Evolutionary conservation across 2,329 filamentous ascomycete genomes (phyloP), one percentile per base, ranked within the genome.

Genomic region (Aspergillus fumigatiaffinis): DNA sequence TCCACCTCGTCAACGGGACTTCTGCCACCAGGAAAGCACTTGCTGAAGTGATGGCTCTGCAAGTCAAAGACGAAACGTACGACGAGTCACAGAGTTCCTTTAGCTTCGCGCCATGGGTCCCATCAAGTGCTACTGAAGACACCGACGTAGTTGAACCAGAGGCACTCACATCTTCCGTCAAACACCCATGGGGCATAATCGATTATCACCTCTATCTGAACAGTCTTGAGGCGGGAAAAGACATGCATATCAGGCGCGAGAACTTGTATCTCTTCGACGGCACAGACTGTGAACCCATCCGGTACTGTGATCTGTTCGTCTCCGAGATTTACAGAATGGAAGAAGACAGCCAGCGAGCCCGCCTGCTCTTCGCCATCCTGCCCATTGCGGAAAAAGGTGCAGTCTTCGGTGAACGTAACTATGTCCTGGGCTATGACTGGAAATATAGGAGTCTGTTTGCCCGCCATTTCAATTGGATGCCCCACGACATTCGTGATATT

Each of bases 181-280:
- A 52, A 14, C 69, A 73, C 46, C 69, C 69, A 6, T 73, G 68
- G 69, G 61, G 64, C 9, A 60, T 71, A 14, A 54, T 72, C 8
- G 71, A 73, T 55, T 73, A 71, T 28, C 63, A 72, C 20, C 52
- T 74, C 17, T 72, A 72, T 47, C 65, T 73, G 10, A 58, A 58
- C 17, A 52, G 55, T n/a, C 57, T 68, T 26, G 70, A 73, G 44
- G 53, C 44, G 4, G 58, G 56, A 8, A 63, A 59, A 47, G 62
- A 66, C 20, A 42, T 32, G 20, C n/a, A 60, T 17, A 44, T 26
- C 3, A 60, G 70, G 6, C 57, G 61, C 6, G 61, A 65, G 9
- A 52, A 63, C n/a, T 63, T 63, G 60, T 64, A 65, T 49, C 50
- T 73, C 17, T 60, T 67, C 26, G 65, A 68, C 42, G 65, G 59